Conservation (phyloP, 2,329 filamentous ascomycete species). For the Nigrograna mackinnonii region DNA sequence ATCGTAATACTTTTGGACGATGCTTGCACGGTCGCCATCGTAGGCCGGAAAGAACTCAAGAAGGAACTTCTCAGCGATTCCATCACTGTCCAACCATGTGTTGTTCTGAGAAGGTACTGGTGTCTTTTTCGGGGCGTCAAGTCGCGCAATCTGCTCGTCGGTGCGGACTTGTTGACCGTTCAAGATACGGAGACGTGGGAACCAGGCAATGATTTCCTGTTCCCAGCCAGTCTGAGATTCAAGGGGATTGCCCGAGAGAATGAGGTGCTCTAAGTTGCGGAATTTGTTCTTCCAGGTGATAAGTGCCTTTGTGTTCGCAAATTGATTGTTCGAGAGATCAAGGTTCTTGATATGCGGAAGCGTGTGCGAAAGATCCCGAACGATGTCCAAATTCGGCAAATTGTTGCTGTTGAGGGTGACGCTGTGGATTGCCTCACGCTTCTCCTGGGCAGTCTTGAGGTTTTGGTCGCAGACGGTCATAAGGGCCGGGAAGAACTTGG, state of each 20-base stretch:
- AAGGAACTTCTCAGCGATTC: slow-evolving; percentile 77
- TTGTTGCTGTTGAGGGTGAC: slow-evolving; percentile 82
- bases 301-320: slow-evolving; percentile 69
- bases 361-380: slow-evolving; percentile 75
- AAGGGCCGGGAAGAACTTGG: slow-evolving; percentile 89
- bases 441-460: slow-evolving; percentile 73
- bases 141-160: slow-evolving; percentile 25
- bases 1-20: slow-evolving; percentile 75
- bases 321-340: slow-evolving; percentile 82
- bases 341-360: slow-evolving; percentile 87
- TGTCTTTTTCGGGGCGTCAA: slow-evolving; percentile 50
- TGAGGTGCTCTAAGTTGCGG: slow-evolving; percentile 75
- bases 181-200: slow-evolving; percentile 76
- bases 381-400: slow-evolving; percentile 70
- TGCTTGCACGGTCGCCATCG: slow-evolving; percentile 68
- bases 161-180: slow-evolving; percentile 72
- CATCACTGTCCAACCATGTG: slow-evolving; percentile 73
- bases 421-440: slow-evolving; percentile 77
- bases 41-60: slow-evolving; percentile 74
- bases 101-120: slow-evolving; percentile 66
- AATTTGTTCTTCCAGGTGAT: slow-evolving; percentile 81
- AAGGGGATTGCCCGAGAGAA: slow-evolving; percentile 78
- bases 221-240: slow-evolving; percentile 58
- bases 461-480: slow-evolving; percentile 83
- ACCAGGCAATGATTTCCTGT: slow-evolving; percentile 76